Evolutionary conservation across 2,329 filamentous ascomycete genomes (phyloP).

Genomic region (Trichoderma lentiforme): DNA sequence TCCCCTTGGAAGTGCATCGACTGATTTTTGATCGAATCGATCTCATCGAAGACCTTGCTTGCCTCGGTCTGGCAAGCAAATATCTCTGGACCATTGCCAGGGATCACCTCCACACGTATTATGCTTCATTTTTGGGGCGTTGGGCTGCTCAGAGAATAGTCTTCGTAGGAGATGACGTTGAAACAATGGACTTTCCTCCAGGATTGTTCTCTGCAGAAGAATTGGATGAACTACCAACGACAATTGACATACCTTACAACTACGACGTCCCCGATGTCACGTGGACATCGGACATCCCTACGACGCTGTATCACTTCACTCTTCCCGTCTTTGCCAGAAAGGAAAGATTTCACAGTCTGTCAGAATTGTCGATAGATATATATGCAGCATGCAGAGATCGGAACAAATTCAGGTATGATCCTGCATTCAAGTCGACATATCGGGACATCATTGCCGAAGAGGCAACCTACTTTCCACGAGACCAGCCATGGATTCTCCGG

Average conservation of each 20-base stretch:
- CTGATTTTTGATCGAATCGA: neutral
- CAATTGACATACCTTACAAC: neutral
- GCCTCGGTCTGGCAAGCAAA: neutral
- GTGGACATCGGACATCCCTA: neutral
- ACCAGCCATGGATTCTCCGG: conserved; percentile 19
- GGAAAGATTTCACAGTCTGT: neutral
- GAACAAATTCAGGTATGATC: neutral
- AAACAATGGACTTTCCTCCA: conserved; percentile 2
- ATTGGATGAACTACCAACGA: neutral
- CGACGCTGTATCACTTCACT: neutral
- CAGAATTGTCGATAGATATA: neutral
- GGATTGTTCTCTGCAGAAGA: conserved; percentile 14
- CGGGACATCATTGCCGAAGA: neutral
- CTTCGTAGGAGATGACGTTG: conserved; percentile 11
- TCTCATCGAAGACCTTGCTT: neutral
- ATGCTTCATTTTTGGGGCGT: neutral
- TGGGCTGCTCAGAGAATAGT: conserved; percentile 16
- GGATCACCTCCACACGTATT: neutral
- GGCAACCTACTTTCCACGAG: neutral
- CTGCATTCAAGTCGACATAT: neutral
- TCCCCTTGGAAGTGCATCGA: neutral
- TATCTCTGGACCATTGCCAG: neutral
- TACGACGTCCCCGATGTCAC: neutral
- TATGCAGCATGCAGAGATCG: neutral
- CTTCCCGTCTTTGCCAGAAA: neutral